These are phyloP conservation scores for Takakia lepidozioides DNA, from an alignment of 225 moss, liverwort and hornwort genomes.

Conservation along the genomic window DNA sequence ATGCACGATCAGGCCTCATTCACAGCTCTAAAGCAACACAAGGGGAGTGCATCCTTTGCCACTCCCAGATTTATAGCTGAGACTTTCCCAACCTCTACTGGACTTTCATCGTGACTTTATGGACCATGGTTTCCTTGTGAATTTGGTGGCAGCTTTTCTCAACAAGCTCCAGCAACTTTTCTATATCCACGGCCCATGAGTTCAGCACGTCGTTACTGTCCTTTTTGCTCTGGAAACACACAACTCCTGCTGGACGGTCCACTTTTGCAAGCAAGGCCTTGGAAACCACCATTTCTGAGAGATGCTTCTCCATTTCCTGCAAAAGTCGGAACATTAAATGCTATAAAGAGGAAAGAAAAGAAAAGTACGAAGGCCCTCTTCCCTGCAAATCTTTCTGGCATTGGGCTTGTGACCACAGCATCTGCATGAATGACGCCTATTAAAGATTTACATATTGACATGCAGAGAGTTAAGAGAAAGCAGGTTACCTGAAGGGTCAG, in stretches of 20 bases:
- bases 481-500: constrained; percentile 39
- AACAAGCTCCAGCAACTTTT: constrained; percentile 95
- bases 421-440: too few relatives aligned
- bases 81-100: constrained; percentile 41
- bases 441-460: constrained; percentile 4
- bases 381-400: too few relatives aligned
- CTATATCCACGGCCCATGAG: constrained; percentile 96
- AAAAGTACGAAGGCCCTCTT: background rate
- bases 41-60: too few relatives aligned
- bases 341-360: background rate
- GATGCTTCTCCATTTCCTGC: constrained; percentile 98
- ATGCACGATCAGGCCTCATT: too few relatives aligned
- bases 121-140: constrained; percentile 99
- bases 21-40: too few relatives aligned
- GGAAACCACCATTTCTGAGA: constrained; percentile 97
- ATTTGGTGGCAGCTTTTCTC: constrained; percentile 99
- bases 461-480: background rate
- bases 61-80: too few relatives aligned
- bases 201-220: constrained; percentile 95
- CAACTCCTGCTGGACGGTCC: constrained; percentile 96
- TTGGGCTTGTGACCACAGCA: background rate
- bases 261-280: constrained; percentile 94
- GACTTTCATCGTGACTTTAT: constrained; percentile 94
- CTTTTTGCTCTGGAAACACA: constrained; percentile 82
- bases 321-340: background rate